Evolutionary conservation across 2,329 filamentous ascomycete genomes (phyloP), one percentile per base, ranked within the genome.

Genomic region (Aspergillus luchuensis): DNA sequence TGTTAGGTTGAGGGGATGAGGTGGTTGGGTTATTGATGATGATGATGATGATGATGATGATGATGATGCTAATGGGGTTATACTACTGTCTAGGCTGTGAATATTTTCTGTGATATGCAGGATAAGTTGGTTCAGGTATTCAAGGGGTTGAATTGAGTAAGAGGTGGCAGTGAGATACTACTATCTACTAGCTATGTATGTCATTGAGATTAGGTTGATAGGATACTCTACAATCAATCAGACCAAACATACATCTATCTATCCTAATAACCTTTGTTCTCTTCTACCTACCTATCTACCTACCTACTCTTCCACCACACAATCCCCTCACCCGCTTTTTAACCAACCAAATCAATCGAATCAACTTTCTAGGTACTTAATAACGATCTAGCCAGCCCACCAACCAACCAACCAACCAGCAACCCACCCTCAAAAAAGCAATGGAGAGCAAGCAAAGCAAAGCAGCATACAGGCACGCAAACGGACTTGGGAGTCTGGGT

Each of bases 31-130:
- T 17, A 7, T 8, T 28, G 25, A 0, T 28, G 25, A 15, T 10
- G 19, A 8, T 21, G 23, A 10, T 33, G 28, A 15, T 10, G 19
- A 8, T 25, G 25, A 1, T 25, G 25, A 15, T 10, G n/a, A n/a
- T n/a, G 19, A 5, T 21, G 23, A 10, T 33, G 28, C 41, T 19
- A 19, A 49, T n/a, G 7, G 15, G 8, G 17, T 39, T 45, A 38
- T n/a, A 30, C 28, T 23, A n/a, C 43, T 59, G 3, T 19, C 2
- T 53, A 66, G 62, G 62, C 63, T 17, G 48, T 67, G 13, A 66
- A 63, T 52, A 63, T 67, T n/a, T 66, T 66, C 52, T 62, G 62
- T 30, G 62, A 63, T 13, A 66, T 61, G 64, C 62, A 67, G 53
- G 60, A 67, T 38, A 56, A 56, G 11, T 21, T 67, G 28, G 51